Base-by-base conservation (phyloP, 768 basidiomycete genomes). In the Leccinum arenicola region DNA sequence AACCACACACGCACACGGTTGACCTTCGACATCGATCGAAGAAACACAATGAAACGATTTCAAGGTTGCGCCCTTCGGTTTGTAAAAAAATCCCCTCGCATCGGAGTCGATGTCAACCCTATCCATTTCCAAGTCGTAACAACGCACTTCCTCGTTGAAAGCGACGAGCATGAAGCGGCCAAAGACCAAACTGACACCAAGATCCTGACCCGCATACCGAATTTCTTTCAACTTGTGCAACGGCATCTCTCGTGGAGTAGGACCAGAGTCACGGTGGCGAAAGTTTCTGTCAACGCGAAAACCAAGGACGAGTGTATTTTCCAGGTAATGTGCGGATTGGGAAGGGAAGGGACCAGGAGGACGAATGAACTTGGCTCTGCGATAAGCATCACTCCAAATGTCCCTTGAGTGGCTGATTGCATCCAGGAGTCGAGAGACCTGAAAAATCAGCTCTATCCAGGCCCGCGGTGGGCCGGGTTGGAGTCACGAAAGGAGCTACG, bases 331-430 rank as follows among this genome's bases (percentile, higher is more conserved):
- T 8, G 61, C 54, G 4, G 60, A 56, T 25, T 68, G 66, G 1
- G 50, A 61, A 35, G 19, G 56, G 14, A 61, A 61, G 14, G 66
- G 68, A 0, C 68, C 68, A 3, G 68, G 63, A 25, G 59, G 66
- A 25, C 50, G 52, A 53, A 68, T 23, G 12, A 68, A 58, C 4
- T 51, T n/a, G 45, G 58, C 52, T 0, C 23, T 53, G 40, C 65
- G 57, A 58, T 67, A 67, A n/a, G 53, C 54, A 5, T 59, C 23
- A 12, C 57, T 57, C 68, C 68, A 69, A 15, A 70, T 15, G 4
- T 52, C 48, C 54, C 56, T 65, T 27, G 6, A 23, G 27, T 49
- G 51, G 54, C 55, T 67, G 0, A 55, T 23, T 4, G 6, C 43
- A 2, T 61, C 56, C 17, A 67, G 40, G 45, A 54, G 55, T 27